Evolutionary conservation across 108 stramenopile species (phyloP).

Genomic region (Fistulifera solaris): DNA sequence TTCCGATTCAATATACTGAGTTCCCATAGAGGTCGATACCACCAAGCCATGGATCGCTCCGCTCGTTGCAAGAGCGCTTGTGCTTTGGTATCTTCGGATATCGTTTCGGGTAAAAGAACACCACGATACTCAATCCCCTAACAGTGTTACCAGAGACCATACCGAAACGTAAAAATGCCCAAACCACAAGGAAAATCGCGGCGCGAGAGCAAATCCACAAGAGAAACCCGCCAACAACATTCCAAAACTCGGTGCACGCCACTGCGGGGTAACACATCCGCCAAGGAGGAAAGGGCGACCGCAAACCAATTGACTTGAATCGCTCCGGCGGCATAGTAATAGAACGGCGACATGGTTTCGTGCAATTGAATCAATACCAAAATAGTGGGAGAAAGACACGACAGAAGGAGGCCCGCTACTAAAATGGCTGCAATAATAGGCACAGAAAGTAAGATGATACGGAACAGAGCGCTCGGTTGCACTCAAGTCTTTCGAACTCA

Average conservation of each 20-base stretch:
- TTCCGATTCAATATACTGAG: slow-evolving; percentile 76
- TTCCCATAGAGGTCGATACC: slow-evolving; percentile 45
- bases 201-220: slow-evolving; percentile 53
- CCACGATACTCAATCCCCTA: slow-evolving; percentile 38
- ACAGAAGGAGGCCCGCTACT: slow-evolving; percentile 40
- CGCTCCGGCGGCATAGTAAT: slow-evolving; percentile 50
- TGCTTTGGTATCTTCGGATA: slow-evolving; percentile 15
- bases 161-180: slow-evolving; percentile 47
- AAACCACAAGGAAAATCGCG: slow-evolving; percentile 46
- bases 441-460: too few relatives aligned
- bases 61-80: background rate
- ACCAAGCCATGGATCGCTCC: background rate
- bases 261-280: slow-evolving; percentile 69
- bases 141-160: slow-evolving; percentile 31
- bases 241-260: slow-evolving; percentile 69
- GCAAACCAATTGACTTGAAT: slow-evolving; percentile 62
- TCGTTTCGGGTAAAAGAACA: slow-evolving; percentile 61
- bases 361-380: slow-evolving; percentile 49
- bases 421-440: slow-evolving; percentile 53
- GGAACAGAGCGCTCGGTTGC: slow-evolving; percentile 3
- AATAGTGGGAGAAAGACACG: slow-evolving; percentile 35
- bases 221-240: slow-evolving; percentile 64
- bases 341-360: slow-evolving; percentile 41
- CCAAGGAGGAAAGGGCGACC: slow-evolving; percentile 51
- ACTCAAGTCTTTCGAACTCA: slow-evolving; percentile 11